A percentile compares a stretch with the other conserved stretches of the same genome.
These are phyloP conservation scores for Penicillium sp. DNA, from an alignment of 2,329 filamentous ascomycete genomes.

Conservation along the genomic window DNA sequence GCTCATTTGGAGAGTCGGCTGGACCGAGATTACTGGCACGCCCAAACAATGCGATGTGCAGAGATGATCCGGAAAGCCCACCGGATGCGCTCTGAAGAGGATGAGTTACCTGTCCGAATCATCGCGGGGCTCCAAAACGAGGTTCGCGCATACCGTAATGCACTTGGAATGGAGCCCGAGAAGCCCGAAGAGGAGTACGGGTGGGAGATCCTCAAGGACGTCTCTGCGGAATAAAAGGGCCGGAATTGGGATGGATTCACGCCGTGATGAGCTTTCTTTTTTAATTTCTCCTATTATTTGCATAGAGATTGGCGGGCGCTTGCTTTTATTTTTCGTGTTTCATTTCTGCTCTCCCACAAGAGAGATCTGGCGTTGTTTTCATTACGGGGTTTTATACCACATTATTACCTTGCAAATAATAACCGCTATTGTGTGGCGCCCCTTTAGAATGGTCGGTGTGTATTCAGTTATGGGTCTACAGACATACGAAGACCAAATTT, in stretches of 20 bases:
- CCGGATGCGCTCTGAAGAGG: slow-evolving; percentile 50
- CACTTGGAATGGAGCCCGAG: slow-evolving; percentile 50
- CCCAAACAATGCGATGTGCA: slow-evolving; percentile 48
- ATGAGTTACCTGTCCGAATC: slow-evolving; percentile 45
- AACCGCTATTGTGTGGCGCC: not conserved
- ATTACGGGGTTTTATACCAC: not conserved
- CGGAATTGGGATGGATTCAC: slow-evolving; percentile 4
- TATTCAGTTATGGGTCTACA: not conserved
- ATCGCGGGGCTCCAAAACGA: slow-evolving; percentile 51
- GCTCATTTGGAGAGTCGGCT: slow-evolving; percentile 51
- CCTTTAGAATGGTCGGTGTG: not conserved
- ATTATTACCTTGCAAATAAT: not conserved
- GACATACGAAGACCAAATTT: not conserved
- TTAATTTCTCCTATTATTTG: not conserved
- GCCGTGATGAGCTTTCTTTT: slow-evolving; percentile 14
- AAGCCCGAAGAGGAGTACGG: slow-evolving; percentile 52
- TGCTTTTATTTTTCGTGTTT: not conserved
- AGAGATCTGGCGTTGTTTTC: not conserved
- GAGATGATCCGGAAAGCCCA: slow-evolving; percentile 53
- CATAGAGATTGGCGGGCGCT: slow-evolving; percentile 4
- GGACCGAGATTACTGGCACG: slow-evolving; percentile 52
- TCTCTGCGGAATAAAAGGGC: slow-evolving; percentile 33
- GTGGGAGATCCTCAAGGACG: slow-evolving; percentile 50
- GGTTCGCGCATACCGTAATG: slow-evolving; percentile 49
- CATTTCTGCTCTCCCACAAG: too few species aligned